Evolutionary conservation across 345 rosid species (phyloP).

Genomic region (Camelina neglecta): DNA sequence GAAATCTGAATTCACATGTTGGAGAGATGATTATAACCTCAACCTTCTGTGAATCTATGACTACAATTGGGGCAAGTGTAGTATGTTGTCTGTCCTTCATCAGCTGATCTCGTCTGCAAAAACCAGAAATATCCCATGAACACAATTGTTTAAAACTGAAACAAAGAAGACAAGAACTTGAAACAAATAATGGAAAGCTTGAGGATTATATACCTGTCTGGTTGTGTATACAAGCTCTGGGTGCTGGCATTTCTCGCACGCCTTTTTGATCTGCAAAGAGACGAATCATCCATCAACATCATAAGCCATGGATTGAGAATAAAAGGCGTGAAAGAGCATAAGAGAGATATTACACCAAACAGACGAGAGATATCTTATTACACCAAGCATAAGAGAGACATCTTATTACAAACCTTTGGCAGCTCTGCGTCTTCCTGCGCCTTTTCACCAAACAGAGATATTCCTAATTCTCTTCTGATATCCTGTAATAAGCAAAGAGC

Average conservation of each 20-base stretch:
- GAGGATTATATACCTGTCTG: constrained; percentile 37
- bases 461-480: constrained; percentile 45
- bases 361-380: background rate
- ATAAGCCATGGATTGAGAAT: background rate
- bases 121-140: background rate
- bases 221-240: constrained; percentile 49
- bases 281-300: background rate
- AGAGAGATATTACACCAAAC: no score
- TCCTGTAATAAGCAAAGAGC: constrained; percentile 30
- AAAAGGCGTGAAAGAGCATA: no score
- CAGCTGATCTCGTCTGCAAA: constrained; percentile 46
- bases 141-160: background rate
- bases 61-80: constrained; percentile 46
- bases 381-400: no score
- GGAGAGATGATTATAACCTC: constrained; percentile 19
- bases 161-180: constrained; percentile 5
- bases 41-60: constrained; percentile 49
- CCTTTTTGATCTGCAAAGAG: constrained; percentile 42
- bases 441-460: constrained; percentile 38
- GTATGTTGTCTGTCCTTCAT: constrained; percentile 46
- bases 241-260: constrained; percentile 47
- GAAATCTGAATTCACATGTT: background rate
- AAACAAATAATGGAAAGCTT: background rate
- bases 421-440: constrained; percentile 34
- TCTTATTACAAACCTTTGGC: constrained; percentile 37